Base-by-base conservation (phyloP, 208 protist genomes). In the Borovskyia barvae region DNA sequence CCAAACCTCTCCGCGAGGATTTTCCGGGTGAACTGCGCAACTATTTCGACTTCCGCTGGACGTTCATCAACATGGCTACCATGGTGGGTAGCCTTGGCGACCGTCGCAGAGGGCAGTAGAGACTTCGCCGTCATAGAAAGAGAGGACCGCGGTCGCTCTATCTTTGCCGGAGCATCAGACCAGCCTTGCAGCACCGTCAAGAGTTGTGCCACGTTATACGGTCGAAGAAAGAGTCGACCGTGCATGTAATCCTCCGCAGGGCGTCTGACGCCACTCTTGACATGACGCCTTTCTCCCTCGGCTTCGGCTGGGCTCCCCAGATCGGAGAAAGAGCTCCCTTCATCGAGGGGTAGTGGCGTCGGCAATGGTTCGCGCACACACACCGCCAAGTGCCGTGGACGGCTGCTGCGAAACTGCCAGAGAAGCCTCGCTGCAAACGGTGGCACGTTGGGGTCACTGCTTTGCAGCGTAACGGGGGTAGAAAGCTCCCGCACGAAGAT, bases 181-280 rank as follows among this genome's bases (percentile, higher is more conserved):
- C 82, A 88, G 1, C 85, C 82, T 48, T 90, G 77, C 43, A 94
- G 55, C 35, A 90, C 88, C 11, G 80, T 66, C 24, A 94, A 66
- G n/a, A 94, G 69, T 61, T 89, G 80, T 12, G 82, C 88, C 8
- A 94, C 88, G 55, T 94, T 81, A 52, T 90, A 89, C 20, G 85
- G 82, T 1, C 82, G 66, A n/a, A 94, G 69, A 58, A 94, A 94
- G 1, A 94, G 70, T 24, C 88, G 82, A 0, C 88, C 88, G 68
- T 92, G 90, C 22, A 80, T 56, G 66, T 77, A 92, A 54, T 85
- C 80, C 28, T 24, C 72, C 52, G 50, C 4, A 15, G 49, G 25
- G 20, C 25, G 3, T 2, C 22, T 37, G 24, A 1, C 15, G 20
- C 15, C 17, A 9, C 39, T 24, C 0, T 17, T 20, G n/a, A 32